These are phyloP conservation scores for Lasiodiplodia theobromae DNA, from an alignment of 2,329 filamentous ascomycete species.

Conservation along the genomic window DNA sequence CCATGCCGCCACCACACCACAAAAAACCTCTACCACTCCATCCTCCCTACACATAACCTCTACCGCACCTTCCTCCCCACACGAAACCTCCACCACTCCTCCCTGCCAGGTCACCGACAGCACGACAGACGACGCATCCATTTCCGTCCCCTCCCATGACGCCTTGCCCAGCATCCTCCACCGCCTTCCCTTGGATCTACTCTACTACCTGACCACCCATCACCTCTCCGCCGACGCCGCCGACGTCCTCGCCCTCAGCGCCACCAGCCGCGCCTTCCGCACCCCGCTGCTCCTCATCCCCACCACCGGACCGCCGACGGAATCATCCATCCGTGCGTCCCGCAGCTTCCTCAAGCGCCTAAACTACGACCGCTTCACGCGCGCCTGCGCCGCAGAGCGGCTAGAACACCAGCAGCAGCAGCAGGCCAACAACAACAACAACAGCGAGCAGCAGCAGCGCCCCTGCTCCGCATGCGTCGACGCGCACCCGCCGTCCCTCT, in stretches of 20 bases:
- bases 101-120: not conserved
- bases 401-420: not conserved
- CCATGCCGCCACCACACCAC: no score
- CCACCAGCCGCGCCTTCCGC: conserved; percentile 5
- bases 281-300: not conserved
- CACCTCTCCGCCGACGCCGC: not conserved
- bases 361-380: not conserved
- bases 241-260: conserved; percentile 11
- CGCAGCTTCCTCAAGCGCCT: not conserved
- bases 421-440: not conserved
- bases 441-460: not conserved
- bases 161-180: conserved; percentile 2
- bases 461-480: not conserved
- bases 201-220: not conserved
- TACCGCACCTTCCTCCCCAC: no score
- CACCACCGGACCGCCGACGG: not conserved
- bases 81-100: no score
- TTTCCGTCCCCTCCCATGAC: not conserved
- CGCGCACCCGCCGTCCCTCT: not conserved
- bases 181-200: not conserved
- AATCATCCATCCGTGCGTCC: not conserved
- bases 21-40: no score
- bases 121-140: no score
- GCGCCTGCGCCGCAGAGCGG: not conserved
- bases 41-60: no score